A percentile compares a stretch with the other conserved stretches of the same genome.
phyloP scores from a whole-genome alignment of 495 filamentous ascomycete genomes.

The Cercophora newfieldiana region DNA sequence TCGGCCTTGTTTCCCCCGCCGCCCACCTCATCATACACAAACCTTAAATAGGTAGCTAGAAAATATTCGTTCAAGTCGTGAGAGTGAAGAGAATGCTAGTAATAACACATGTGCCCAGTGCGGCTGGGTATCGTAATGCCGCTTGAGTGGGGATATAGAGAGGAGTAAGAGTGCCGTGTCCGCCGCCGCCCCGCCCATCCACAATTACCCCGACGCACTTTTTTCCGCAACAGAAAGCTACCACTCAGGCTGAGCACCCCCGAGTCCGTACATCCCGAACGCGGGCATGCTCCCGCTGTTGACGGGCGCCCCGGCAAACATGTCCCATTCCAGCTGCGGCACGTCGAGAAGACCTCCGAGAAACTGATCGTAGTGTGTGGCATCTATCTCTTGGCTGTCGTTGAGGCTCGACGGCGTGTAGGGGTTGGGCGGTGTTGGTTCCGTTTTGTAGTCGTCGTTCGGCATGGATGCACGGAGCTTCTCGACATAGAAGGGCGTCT shows the following conservation, averaged over 20 bases:
- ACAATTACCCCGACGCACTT: neutral
- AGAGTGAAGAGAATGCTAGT: slow-evolving; percentile 7
- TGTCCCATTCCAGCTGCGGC: slow-evolving; percentile 45
- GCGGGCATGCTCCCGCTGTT: slow-evolving; percentile 1
- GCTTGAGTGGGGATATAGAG: neutral
- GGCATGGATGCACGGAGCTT: slow-evolving; percentile 32
- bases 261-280: slow-evolving; percentile 26
- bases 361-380: slow-evolving; percentile 32
- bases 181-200: neutral
- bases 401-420: slow-evolving; percentile 17
- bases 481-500: slow-evolving; percentile 38
- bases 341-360: slow-evolving; percentile 36
- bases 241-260: slow-evolving; percentile 25
- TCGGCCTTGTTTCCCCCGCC: neutral
- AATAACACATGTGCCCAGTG: slow-evolving; percentile 5
- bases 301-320: slow-evolving; percentile 32
- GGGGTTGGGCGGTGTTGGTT: slow-evolving; percentile 24
- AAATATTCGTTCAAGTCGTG: slow-evolving; percentile 4
- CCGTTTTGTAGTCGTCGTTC: slow-evolving; percentile 23
- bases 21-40: neutral
- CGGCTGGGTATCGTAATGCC: slow-evolving; percentile 10
- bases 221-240: neutral
- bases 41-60: neutral
- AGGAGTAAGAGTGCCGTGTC: neutral
- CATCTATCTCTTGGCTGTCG: slow-evolving; percentile 10